A percentile compares a stretch with the other conserved stretches of the same genome.
phyloP scores from a whole-genome alignment of 148 eudicot species.

The Camellia japonica region DNA sequence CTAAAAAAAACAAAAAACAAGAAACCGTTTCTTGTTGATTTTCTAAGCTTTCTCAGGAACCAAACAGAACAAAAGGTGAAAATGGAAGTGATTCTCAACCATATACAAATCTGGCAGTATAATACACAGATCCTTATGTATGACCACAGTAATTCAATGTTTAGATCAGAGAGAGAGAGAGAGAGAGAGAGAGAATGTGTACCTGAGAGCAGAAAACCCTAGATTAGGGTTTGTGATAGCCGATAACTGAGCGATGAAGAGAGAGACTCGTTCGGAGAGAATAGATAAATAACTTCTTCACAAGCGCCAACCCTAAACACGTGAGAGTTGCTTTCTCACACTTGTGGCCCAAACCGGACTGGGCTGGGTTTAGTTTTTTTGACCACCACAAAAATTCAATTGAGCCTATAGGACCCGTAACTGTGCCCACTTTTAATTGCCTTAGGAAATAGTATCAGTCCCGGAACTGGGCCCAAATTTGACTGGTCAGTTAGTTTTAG shows the following conservation, averaged over 20 bases:
- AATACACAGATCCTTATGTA: neutral
- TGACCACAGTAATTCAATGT: slow-evolving; percentile 6
- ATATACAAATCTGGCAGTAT: neutral
- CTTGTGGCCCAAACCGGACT: neutral
- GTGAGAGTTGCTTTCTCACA: neutral
- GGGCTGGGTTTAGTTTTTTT: neutral
- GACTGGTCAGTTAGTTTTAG: no score
- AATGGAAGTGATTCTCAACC: neutral
- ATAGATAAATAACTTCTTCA: neutral
- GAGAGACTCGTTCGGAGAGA: no score
- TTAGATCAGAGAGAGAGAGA: neutral
- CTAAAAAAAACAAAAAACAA: neutral
- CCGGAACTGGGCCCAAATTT: no score
- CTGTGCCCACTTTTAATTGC: neutral
- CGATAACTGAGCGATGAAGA: neutral
- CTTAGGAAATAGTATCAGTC: no score
- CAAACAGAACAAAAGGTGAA: neutral
- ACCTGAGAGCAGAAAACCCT: slow-evolving; percentile 22
- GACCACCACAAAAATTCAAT: neutral
- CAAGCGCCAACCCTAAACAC: slow-evolving; percentile 2
- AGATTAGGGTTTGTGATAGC: slow-evolving; percentile 24
- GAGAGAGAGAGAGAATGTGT: neutral
- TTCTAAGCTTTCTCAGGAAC: neutral
- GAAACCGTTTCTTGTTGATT: neutral
- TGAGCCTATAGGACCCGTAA: neutral